Evolutionary conservation across 108 stramenopile species (phyloP), one percentile per base, ranked within the genome.

Genomic region (Chaetoceros tenuissimus): DNA sequence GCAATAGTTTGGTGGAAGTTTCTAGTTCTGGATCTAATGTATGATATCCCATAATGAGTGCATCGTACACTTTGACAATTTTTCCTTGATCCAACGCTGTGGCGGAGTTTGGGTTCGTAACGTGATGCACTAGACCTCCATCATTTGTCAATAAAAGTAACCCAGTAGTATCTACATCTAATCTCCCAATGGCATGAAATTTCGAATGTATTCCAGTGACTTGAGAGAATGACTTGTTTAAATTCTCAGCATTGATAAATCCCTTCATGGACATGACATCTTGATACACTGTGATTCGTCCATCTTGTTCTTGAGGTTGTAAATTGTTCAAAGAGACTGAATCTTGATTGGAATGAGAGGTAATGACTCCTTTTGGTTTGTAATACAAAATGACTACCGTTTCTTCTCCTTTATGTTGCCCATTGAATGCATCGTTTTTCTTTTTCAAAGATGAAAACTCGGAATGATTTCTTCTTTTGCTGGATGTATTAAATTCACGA

Each of bases 141-240:
- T 85, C 83, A 46, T 85, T 85, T 19, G 83, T 85, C 13, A 85
- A 34, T 5, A 85, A 62, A 26, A 85, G 57, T 2, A 79, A 59
- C 43, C 83, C 79, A n/a, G 79, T 77, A 10, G 83, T 85, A 57
- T 81, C 80, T 13, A 69, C 77, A 81, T 85, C 83, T 2, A 85
- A 57, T 24, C 83, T 46, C 3, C 83, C 83, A 26, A 85, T 67
- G 23, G 83, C 82, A 67, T 84, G 76, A 17, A 75, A 50, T 51
- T 84, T 79, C 30, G 75, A 78, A 26, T 67, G 69, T 23, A 81
- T 81, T 3, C 76, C 77, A 0, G 80, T 81, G 1, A 52, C 55
- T 61, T 68, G 20, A 47, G 77, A 59, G 57, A 77, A 77, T 1
- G 59, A 63, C 20, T 3, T 3, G 16, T 23, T 31, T 57, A 23